phyloP scores from a whole-genome alignment of 805 yeast genomes.

The Kodamaea restingae region DNA sequence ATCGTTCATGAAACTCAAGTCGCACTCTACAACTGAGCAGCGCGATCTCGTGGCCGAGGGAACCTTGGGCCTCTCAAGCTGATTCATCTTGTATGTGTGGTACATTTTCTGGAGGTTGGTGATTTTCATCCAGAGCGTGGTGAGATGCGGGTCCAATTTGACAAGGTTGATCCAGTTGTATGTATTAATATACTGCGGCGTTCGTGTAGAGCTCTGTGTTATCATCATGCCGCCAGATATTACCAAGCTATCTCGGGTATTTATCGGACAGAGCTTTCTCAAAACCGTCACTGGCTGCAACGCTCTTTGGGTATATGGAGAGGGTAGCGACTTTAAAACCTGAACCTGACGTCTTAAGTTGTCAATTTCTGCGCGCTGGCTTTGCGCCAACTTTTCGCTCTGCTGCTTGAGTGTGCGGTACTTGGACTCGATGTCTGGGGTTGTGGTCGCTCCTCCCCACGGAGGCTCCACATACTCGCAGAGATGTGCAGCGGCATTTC shows the following conservation, averaged over 20 bases:
- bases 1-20: constrained; percentile 34
- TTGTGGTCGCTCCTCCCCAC: constrained; percentile 28
- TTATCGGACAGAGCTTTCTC: constrained; percentile 19
- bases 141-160: constrained; percentile 37
- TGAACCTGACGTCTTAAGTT: constrained; percentile 26
- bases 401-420: constrained; percentile 14
- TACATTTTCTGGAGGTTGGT: constrained; percentile 39
- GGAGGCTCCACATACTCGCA: constrained; percentile 40
- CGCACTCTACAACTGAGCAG: constrained; percentile 42
- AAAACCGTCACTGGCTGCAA: constrained; percentile 15
- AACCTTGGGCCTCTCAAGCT: constrained; percentile 11
- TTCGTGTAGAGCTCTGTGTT: constrained; percentile 14
- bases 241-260: constrained; percentile 10
- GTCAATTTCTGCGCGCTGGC: constrained; percentile 30
- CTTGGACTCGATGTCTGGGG: neutral
- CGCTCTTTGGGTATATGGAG: constrained; percentile 1
- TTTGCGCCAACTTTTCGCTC: constrained; percentile 20
- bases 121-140: constrained; percentile 39
- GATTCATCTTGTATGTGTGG: constrained; percentile 31
- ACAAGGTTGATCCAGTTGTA: constrained; percentile 40
- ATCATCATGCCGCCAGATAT: constrained; percentile 1
- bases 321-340: constrained; percentile 14
- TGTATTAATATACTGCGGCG: constrained; percentile 17
- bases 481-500: constrained; percentile 37
- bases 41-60: constrained; percentile 6